phyloP scores from a whole-genome alignment of 768 basidiomycete species.

The Lactarius pseudohatsudake region DNA sequence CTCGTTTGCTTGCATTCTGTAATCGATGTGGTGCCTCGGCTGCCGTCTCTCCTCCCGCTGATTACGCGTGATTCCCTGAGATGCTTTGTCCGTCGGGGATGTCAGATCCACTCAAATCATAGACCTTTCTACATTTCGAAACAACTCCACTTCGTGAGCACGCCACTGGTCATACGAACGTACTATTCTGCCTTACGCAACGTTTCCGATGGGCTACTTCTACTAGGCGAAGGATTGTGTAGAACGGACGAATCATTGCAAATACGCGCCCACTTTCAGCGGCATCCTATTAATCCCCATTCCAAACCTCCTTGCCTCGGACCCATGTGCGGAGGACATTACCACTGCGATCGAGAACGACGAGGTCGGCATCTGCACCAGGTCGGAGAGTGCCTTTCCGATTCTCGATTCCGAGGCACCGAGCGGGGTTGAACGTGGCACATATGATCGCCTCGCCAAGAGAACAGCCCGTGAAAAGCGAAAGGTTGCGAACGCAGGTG shows the following conservation, averaged over 20 bases:
- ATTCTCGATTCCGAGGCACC: constrained; percentile 75
- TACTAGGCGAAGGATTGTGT: neutral
- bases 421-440: constrained; percentile 83
- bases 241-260: neutral
- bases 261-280: neutral
- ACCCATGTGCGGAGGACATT: constrained; percentile 74
- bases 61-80: neutral
- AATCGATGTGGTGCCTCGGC: constrained; percentile 5
- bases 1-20: constrained; percentile 3
- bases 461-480: constrained; percentile 79
- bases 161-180: neutral
- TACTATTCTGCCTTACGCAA: neutral
- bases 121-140: neutral
- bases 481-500: constrained; percentile 83
- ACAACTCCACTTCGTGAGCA: neutral
- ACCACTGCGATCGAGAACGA: constrained; percentile 69
- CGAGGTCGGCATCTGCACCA: constrained; percentile 86
- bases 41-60: neutral
- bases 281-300: neutral
- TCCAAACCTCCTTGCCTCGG: constrained; percentile 71
- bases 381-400: constrained; percentile 78
- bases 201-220: neutral
- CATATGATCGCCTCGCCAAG: constrained; percentile 83
- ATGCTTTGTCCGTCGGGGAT: neutral
- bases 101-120: neutral